Percentiles rank a stretch among this genome's conserved stretches.
Conservation (phyloP, 805 yeast species). For the Nakazawaea laoshanensis region DNA sequence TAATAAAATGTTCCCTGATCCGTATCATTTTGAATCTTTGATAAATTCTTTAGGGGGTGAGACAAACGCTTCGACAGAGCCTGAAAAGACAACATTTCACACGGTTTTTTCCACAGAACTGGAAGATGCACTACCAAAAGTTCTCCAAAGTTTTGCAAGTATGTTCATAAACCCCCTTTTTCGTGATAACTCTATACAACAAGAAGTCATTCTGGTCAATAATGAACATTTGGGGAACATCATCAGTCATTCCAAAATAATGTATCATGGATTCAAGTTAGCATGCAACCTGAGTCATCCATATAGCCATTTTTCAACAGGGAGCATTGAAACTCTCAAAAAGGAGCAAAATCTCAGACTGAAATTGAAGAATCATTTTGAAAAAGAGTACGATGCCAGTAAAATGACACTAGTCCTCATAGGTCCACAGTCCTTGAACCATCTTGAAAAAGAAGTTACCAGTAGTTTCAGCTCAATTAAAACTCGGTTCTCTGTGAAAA, state of each 20-base stretch:
- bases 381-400: conserved; percentile 31
- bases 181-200: conserved; percentile 26
- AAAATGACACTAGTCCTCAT: conserved; percentile 52
- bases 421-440: conserved; percentile 60
- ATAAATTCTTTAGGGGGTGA: conserved; percentile 44
- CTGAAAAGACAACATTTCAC: conserved; percentile 56
- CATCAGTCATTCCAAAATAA: conserved; percentile 30
- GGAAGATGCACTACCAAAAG: conserved; percentile 6
- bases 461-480: conserved; percentile 35
- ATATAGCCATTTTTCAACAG: conserved; percentile 59
- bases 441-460: conserved; percentile 42
- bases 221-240: conserved; percentile 60
- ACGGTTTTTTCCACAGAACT: conserved; percentile 48
- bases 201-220: conserved; percentile 54
- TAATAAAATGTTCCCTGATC: conserved; percentile 43
- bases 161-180: conserved; percentile 46
- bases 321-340: conserved; percentile 43
- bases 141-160: conserved; percentile 41
- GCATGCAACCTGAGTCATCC: conserved; percentile 40
- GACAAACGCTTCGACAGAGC: conserved; percentile 62
- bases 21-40: conserved; percentile 33
- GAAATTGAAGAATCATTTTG: conserved; percentile 30
- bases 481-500: too few species aligned
- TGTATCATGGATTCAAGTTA: conserved; percentile 52
- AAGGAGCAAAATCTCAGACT: conserved; percentile 27